phyloP scores from a whole-genome alignment of 2,329 filamentous ascomycete species.

The Beauveria asiatica region DNA sequence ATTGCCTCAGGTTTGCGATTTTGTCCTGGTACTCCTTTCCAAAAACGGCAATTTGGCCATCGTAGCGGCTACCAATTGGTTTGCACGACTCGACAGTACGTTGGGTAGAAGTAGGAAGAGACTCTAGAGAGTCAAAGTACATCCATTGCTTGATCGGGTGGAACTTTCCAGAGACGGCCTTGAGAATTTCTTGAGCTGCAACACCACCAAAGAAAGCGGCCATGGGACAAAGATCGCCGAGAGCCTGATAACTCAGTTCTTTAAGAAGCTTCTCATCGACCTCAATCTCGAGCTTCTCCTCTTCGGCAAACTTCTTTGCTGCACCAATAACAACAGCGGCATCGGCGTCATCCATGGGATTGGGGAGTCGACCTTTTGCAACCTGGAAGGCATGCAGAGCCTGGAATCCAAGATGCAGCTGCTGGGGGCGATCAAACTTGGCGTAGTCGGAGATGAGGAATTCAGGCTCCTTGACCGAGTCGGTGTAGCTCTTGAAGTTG shows the following conservation, averaged over 20 bases:
- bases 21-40: conserved; percentile 91
- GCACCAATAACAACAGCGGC: conserved; percentile 69
- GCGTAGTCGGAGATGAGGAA: conserved; percentile 90
- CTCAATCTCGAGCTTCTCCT: conserved; percentile 59
- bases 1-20: conserved; percentile 81
- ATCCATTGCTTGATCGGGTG: conserved; percentile 91
- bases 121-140: conserved; percentile 97
- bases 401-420: conserved; percentile 88
- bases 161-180: conserved; percentile 97
- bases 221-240: conserved; percentile 83
- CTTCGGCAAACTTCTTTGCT: conserved; percentile 63
- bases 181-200: conserved; percentile 88
- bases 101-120: conserved; percentile 64
- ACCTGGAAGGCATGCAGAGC: conserved; percentile 81
- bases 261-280: conserved; percentile 86
- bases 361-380: conserved; percentile 65
- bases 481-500: conserved; percentile 74
- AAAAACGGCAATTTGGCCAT: conserved; percentile 95
- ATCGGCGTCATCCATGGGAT: conserved; percentile 77
- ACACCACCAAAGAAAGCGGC: conserved; percentile 93
- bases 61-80: conserved; percentile 77
- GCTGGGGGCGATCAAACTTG: conserved; percentile 90
- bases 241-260: conserved; percentile 90
- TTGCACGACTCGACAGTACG: conserved; percentile 84
- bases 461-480: conserved; percentile 77